A percentile compares a stretch with the other conserved stretches of the same genome.
phyloP scores from a whole-genome alignment of 257 asterid genomes.

The Ballota nigra region DNA sequence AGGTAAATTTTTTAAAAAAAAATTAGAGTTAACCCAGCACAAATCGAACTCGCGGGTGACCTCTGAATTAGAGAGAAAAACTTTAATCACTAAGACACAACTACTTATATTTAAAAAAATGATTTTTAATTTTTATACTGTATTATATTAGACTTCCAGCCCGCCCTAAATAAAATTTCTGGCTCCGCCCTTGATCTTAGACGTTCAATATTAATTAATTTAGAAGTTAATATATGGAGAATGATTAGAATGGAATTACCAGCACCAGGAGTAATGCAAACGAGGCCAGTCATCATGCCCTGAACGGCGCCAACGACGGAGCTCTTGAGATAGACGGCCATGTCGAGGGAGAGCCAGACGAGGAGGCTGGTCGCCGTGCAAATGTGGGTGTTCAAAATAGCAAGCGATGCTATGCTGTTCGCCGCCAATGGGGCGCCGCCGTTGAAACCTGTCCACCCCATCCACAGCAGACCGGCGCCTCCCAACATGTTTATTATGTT shows the following conservation, averaged over 20 bases:
- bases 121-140: too few species aligned
- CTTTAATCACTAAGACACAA: too few species aligned
- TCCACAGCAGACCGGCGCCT: conserved; percentile 78
- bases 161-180: too few species aligned
- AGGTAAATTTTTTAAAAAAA: too few species aligned
- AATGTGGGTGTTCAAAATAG: conserved; percentile 65
- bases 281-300: conserved; percentile 83
- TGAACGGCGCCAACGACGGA: conserved; percentile 79
- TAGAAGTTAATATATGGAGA: too few species aligned
- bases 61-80: too few species aligned
- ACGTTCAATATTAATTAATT: too few species aligned
- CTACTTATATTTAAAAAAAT: too few species aligned
- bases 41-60: too few species aligned
- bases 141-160: too few species aligned
- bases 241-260: conserved; percentile 24
- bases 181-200: too few species aligned
- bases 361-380: conserved; percentile 78
- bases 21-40: too few species aligned
- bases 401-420: conserved; percentile 46
- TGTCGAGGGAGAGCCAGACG: conserved; percentile 70
- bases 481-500: conserved; percentile 70
- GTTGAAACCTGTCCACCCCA: conserved; percentile 85
- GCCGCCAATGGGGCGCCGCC: conserved; percentile 72
- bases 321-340: conserved; percentile 55
- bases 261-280: conserved; percentile 81